These are phyloP conservation scores for Claviceps capensis DNA, from an alignment of 2,329 filamentous ascomycete genomes.

Conservation along the genomic window DNA sequence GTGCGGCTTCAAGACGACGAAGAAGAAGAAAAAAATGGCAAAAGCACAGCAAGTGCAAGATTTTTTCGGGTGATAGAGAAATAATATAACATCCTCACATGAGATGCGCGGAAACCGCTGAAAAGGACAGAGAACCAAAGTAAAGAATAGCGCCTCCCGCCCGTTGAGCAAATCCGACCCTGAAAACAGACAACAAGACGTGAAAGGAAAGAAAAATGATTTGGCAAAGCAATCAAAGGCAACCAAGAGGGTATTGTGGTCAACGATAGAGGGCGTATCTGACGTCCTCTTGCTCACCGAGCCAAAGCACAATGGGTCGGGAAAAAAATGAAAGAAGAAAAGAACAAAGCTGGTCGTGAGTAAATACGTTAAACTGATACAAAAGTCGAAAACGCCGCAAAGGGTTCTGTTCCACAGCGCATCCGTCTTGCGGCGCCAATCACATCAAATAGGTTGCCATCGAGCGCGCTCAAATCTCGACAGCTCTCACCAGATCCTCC, in stretches of 20 bases:
- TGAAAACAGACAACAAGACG: not conserved
- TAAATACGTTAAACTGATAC: not conserved
- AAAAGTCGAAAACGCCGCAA: not conserved
- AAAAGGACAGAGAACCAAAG: no score
- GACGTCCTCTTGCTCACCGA: not conserved
- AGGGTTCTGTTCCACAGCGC: not conserved
- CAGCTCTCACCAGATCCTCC: constrained; percentile 11
- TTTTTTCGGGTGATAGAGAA: no score
- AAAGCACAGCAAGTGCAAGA: no score
- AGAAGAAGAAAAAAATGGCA: no score
- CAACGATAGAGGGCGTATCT: not conserved
- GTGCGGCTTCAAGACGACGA: no score
- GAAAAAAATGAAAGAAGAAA: not conserved
- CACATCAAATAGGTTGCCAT: not conserved
- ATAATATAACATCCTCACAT: no score
- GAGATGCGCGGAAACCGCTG: no score
- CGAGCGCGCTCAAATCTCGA: constrained; percentile 5
- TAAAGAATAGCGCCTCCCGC: no score
- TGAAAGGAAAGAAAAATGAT: not conserved
- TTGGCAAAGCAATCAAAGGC: not conserved
- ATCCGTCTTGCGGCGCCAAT: not conserved
- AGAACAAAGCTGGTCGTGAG: not conserved
- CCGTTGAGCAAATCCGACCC: not conserved
- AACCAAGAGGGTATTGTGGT: not conserved
- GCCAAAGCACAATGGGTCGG: not conserved